Conservation (phyloP, 2,329 filamentous ascomycete genomes). For the Cercospora sp. region DNA sequence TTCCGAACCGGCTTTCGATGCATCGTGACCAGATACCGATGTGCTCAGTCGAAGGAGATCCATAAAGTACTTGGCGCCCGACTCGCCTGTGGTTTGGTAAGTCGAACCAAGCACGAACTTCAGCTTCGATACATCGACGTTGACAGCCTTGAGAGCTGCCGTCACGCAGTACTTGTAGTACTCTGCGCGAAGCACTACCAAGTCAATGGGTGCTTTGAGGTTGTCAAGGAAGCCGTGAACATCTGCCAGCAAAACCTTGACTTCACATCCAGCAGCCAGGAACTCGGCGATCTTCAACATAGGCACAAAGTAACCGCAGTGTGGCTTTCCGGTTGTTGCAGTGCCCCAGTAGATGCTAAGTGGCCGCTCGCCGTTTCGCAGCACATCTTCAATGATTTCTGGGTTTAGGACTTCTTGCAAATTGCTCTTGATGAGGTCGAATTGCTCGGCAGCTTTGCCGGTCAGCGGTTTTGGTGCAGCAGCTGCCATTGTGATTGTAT, state of each 20-base stretch:
- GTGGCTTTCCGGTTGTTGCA: constrained; percentile 81
- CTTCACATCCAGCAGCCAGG: constrained; percentile 77
- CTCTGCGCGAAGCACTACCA: constrained; percentile 76
- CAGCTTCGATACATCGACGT: constrained; percentile 75
- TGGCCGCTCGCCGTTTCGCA: constrained; percentile 68
- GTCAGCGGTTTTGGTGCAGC: constrained; percentile 8
- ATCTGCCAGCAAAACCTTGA: constrained; percentile 45
- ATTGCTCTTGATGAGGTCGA: constrained; percentile 76
- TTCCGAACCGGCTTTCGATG: constrained; percentile 87
- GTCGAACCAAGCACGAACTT: constrained; percentile 77
- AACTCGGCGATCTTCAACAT: constrained; percentile 89
- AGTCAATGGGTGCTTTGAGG: constrained; percentile 70
- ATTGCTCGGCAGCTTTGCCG: constrained; percentile 55
- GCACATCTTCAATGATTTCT: constrained; percentile 74
- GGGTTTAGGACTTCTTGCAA: constrained; percentile 74
- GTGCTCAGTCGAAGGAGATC: constrained; percentile 77
- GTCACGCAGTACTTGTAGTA: constrained; percentile 82
- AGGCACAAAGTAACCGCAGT: constrained; percentile 86
- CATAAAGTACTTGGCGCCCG: constrained; percentile 70
- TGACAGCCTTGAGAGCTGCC: constrained; percentile 71
- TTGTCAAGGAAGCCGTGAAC: constrained; percentile 66
- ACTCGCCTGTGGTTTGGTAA: constrained; percentile 64
- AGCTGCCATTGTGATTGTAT: not conserved
- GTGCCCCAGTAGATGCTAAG: constrained; percentile 87
- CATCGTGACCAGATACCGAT: constrained; percentile 73